These are phyloP conservation scores for Aphanocladium album DNA, from an alignment of 2,329 filamentous ascomycete species.

Conservation along the genomic window DNA sequence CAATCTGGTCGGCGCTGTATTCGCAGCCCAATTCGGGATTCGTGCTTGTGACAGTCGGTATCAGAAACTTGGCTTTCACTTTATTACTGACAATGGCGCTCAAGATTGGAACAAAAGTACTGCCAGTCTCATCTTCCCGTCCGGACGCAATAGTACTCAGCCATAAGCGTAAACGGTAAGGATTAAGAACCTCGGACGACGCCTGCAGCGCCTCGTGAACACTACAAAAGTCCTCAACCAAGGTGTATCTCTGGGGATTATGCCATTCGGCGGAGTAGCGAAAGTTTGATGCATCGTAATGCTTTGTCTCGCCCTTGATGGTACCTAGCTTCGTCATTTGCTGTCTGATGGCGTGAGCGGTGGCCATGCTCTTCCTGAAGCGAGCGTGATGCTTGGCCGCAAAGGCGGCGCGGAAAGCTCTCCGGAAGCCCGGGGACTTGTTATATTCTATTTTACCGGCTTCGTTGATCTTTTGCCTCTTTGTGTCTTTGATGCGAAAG, in stretches of 20 bases:
- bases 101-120: not conserved
- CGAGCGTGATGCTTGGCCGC: not conserved
- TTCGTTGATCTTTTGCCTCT: not conserved
- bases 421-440: not conserved
- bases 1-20: not conserved
- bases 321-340: not conserved
- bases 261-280: not conserved
- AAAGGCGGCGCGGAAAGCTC: not conserved
- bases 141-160: not conserved
- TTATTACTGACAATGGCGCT: not conserved
- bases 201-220: not conserved
- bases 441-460: not conserved
- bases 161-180: not conserved
- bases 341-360: not conserved
- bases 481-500: not conserved
- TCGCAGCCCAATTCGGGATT: not conserved
- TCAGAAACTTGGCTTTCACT: accelerated
- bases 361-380: not conserved
- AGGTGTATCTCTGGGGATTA: accelerated
- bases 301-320: not conserved
- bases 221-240: not conserved
- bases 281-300: not conserved
- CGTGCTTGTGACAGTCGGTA: not conserved
- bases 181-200: accelerated
- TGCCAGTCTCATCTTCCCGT: not conserved